Evolutionary conservation across 441 rosid genomes (phyloP).

Genomic region (Raphanus hybrid): DNA sequence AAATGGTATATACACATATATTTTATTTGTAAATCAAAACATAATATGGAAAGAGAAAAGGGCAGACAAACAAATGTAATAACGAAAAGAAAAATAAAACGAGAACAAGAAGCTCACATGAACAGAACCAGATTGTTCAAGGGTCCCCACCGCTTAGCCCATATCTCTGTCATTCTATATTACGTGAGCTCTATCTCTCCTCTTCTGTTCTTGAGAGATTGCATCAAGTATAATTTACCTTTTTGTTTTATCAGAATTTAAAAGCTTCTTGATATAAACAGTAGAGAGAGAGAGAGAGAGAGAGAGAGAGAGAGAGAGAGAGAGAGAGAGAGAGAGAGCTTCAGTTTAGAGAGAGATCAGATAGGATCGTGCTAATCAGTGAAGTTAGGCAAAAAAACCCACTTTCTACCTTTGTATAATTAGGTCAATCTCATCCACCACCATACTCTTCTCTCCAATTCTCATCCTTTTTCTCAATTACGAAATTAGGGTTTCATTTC

Average conservation of each 20-base stretch:
- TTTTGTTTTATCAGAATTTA: constrained; percentile 9
- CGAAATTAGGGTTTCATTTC: constrained; percentile 31
- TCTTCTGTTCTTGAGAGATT: constrained; percentile 31
- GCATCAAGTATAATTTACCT: constrained; percentile 11
- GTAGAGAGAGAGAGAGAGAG: constrained; percentile 24
- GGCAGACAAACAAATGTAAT: constrained; percentile 22
- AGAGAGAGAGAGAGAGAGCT: constrained; percentile 29
- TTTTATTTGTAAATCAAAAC: constrained; percentile 7
- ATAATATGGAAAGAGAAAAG: background rate
- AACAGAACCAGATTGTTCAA: constrained; percentile 38
- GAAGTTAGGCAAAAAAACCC: constrained; percentile 35
- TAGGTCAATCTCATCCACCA: constrained; percentile 40
- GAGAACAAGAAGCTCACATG: constrained; percentile 41
- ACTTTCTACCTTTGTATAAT: constrained; percentile 31
- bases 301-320: background rate
- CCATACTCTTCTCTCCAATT: constrained; percentile 19
- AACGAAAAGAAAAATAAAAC: constrained; percentile 18
- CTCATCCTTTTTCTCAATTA: constrained; percentile 1
- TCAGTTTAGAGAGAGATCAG: constrained; percentile 16
- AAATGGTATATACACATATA: background rate
- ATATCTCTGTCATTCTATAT: constrained; percentile 34
- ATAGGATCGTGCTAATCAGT: constrained; percentile 27
- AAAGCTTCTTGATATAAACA: constrained; percentile 19
- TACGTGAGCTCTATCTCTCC: constrained; percentile 4
- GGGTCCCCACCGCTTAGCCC: constrained; percentile 30